Evolutionary conservation across 1,139 yeast species (phyloP), one percentile per base, ranked within the genome.

Genomic region (Pichia cactophila): DNA sequence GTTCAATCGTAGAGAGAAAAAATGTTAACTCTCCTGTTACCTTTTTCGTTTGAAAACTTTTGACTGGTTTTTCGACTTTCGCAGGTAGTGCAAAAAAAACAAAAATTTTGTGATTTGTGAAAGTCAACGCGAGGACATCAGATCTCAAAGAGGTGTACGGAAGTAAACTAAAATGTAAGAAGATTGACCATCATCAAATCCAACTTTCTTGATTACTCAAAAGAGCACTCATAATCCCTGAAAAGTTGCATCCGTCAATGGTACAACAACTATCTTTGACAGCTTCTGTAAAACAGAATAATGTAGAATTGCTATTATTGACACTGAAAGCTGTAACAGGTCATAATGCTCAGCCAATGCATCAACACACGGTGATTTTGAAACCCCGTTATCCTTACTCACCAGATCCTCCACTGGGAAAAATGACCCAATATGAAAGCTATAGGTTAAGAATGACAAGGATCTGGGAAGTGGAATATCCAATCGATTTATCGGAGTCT

Each of bases 201-300:
- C 5, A 23, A 23, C 5, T 3, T 23, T 23, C 23, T 23, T 23
- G 23, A 23, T 23, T 23, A 23, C 5, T 3, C 5, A 4, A 5
- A 23, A 23, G 23, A 23, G 23, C 23, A 3, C 23, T 23, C 5
- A 23, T 23, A 23, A 1, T 23, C 23, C 23, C 23, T 4, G 23
- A 23, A 23, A 23, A 5, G 23, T 4, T 5, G 20, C 23, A 5
- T 23, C 4, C 3, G 12, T 9, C 11, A n/a, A 66, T 66, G 69
- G 69, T 65, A 2, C 67, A 64, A 41, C 69, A 66, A 48, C 47
- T 66, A 10, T 62, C 66, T 1, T 51, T 65, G 23, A 58, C 60
- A 8, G 55, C 67, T 7, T 46, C 57, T 2, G 53, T 64, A 3
- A 51, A 59, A 23, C 42, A 47, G 12, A 39, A 55, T 2, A 61